Conservation (phyloP, 176 grass and related monocot species). For the Poa pratensis region DNA sequence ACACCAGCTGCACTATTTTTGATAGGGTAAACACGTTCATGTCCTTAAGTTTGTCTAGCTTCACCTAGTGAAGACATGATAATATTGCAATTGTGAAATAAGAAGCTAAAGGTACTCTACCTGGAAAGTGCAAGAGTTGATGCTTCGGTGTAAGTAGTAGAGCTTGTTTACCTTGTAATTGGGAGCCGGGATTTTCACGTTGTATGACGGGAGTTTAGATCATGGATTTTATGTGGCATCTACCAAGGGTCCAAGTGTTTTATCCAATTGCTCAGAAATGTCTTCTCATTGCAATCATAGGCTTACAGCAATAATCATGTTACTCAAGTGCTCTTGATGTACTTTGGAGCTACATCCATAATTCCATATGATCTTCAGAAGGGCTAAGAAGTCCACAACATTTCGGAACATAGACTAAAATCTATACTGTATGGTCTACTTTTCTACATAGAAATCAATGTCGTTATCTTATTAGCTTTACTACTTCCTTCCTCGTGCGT, state of each 20-base stretch:
- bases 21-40: neutral
- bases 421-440: neutral
- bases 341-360: neutral
- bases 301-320: constrained; percentile 1
- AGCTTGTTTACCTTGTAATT: neutral
- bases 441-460: constrained; percentile 20
- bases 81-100: neutral
- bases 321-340: neutral
- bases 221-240: neutral
- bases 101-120: neutral
- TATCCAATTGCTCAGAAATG: neutral
- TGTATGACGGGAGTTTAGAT: neutral
- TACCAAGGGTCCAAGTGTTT: neutral
- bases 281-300: neutral
- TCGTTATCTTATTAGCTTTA: constrained; percentile 7
- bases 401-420: constrained; percentile 17
- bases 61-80: constrained; percentile 21
- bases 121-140: constrained; percentile 21
- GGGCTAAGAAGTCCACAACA: neutral
- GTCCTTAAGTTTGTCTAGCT: constrained; percentile 25
- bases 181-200: constrained; percentile 8
- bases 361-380: neutral
- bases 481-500: constrained; percentile 11
- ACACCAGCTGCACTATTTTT: neutral
- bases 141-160: constrained; percentile 12